phyloP scores from a whole-genome alignment of 495 filamentous ascomycete species.

The Lasiosphaeriaceae sp. region DNA sequence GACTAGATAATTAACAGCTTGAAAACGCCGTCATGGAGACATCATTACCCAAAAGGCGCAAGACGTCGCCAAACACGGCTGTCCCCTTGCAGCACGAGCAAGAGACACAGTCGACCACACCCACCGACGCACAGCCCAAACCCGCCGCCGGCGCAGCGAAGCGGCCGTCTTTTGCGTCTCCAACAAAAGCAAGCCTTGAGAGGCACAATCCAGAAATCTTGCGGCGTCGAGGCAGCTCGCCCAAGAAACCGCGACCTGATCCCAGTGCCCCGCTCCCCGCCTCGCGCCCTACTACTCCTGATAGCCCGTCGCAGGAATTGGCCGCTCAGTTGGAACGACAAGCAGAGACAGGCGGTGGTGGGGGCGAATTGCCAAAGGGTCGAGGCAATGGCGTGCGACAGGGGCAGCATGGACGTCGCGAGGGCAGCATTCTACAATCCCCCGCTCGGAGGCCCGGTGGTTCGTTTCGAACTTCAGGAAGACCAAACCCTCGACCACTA shows the following conservation, averaged over 20 bases:
- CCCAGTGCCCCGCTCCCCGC: constrained; percentile 20
- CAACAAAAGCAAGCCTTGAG: constrained; percentile 60
- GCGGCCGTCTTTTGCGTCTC: constrained; percentile 61
- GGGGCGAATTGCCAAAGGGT: constrained; percentile 5
- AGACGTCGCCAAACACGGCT: constrained; percentile 49
- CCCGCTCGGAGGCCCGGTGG: constrained; percentile 24
- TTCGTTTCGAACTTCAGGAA: constrained; percentile 8
- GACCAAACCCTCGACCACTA: constrained; percentile 34
- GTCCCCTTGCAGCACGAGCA: constrained; percentile 23
- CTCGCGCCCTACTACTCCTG: constrained; percentile 23
- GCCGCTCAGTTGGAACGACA: constrained; percentile 12
- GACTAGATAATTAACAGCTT: constrained; percentile 1
- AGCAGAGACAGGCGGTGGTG: constrained; percentile 19
- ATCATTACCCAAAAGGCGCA: constrained; percentile 61
- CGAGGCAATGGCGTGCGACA: constrained; percentile 9
- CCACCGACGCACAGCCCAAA: constrained; percentile 6
- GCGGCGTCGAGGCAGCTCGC: constrained; percentile 39
- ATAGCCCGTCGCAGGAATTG: constrained; percentile 15
- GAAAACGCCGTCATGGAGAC: constrained; percentile 41
- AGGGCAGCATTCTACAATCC: constrained; percentile 33
- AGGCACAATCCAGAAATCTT: constrained; percentile 59
- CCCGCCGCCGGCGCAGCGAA: constrained; percentile 5
- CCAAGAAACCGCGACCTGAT: constrained; percentile 27
- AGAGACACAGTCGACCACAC: constrained; percentile 16
- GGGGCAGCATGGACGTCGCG: constrained; percentile 10